Base-by-base conservation (phyloP, 768 basidiomycete genomes). In the Galerina sulciceps region DNA sequence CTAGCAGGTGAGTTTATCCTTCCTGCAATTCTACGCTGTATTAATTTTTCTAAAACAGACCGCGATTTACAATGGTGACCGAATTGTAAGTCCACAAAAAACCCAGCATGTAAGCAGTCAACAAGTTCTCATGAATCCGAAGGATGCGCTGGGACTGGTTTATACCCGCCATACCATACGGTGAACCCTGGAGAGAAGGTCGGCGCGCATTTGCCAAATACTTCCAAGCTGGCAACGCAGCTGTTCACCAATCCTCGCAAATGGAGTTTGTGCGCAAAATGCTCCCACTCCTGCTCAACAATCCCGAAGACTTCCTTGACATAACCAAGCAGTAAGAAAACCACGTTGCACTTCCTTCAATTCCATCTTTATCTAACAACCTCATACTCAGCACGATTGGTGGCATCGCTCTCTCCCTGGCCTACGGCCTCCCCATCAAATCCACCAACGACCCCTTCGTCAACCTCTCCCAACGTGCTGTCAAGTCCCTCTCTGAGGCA, bases 391-490 rank as follows among this genome's bases (percentile, higher is more conserved):
- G 70, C 40, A 59, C 65, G 41, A 57, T 69, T 10, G 72, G 70
- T 6, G 71, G 67, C 4, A 63, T 72, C 3, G 70, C 75, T 1
- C 59, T 76, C 17, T 63, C 65, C 1, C 40, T 75, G 8, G 65
- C 74, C 1, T 72, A 75, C 53, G 75, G 75, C 10, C 66, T 74
- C 52, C 54, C 68, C 26, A 65, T 73, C 15, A 57, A 71, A 34
- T 66, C 69, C 8, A 58, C 46, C 22, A 60, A 72, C 34, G 75
- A 77, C 51, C 72, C 73, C 1, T 73, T 70, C 52, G 66, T 77
- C 41, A 42, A 62, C 2, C 54, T 73, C 9, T 69, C 63, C 34
- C 64, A 72, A 14, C 50, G 65, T 4, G 68, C 71, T 17, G 50
- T 64, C 3, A 47, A 55, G 1, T 63, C 63, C 13, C 63, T 75